Base-by-base conservation (phyloP, 2,329 filamentous ascomycete species). In the Venturia effusa region DNA sequence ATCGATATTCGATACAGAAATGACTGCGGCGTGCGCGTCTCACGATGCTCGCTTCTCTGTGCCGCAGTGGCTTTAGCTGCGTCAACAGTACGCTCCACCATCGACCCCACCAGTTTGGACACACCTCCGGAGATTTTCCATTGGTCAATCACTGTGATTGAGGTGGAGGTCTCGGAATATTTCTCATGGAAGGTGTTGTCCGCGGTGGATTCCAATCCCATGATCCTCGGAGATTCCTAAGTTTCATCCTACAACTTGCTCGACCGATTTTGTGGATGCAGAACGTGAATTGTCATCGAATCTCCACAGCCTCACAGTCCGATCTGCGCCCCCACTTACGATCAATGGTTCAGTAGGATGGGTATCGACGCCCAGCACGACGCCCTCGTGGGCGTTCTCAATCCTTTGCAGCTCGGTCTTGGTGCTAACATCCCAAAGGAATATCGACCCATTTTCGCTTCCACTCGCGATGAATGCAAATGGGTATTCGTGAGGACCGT, bases 341-440 rank as follows among this genome's bases (percentile, higher is more conserved):
- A 89, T 77, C 24, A 81, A 75, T 43, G 76, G 77, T 61, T 79
- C 78, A 11, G 76, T 77, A 32, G 79, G 78, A 70, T 83, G 83
- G 7, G 85, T 82, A 67, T 86, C 81, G 13, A 87, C 84, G 0
- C 80, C 78, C 41, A 87, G 73, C 6, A 88, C 82, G 3, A 81
- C 79, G 51, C 83, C 84, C 1, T 81, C 79, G 66, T 85, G 83
- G 0, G 80, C 74, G 30, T 24, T 37, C 32, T 54, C 57, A 39
- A 61, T 60, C 34, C 37, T 41, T 45, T 97, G 92, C 24, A 97
- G 78, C 2, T 96, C 78, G 64, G 88, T 86, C 75, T 97, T 99
- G 71, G 81, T 90, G 66, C 84, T 86, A 17, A 97, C 90, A 70
- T 97, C 92, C 94, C 94, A 99, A 63, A 96, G 82, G 19, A 96